Evolutionary conservation across 2,329 filamentous ascomycete genomes (phyloP), one percentile per base, ranked within the genome.

Genomic region (Podosphaera xanthii): DNA sequence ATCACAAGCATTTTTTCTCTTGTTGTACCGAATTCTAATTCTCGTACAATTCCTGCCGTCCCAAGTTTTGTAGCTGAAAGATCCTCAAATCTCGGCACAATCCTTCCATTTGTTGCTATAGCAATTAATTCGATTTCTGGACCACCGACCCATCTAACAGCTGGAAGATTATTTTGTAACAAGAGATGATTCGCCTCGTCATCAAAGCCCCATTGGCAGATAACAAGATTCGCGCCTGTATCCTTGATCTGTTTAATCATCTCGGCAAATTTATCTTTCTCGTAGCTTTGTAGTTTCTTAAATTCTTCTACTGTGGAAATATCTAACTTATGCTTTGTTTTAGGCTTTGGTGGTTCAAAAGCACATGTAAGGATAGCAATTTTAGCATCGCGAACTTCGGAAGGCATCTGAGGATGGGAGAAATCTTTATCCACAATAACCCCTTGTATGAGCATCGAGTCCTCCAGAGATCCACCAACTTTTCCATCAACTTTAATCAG

Each of bases 341-440:
- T 98, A 65, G 92, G 92, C 79, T 98, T 98, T 57, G 92, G 92
- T 38, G 92, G 92, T 76, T 98, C 92, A 70, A 98, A 98, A 3
- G 92, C 89, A 72, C 92, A 98, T 58, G 92, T 98, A 61, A 98
- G 76, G 68, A 98, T 98, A 66, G 92, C 92, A 69, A 98, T 83
- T 77, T 96, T 97, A 69, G 92, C 94, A 73, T 98, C 89, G 67
- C 77, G 80, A 64, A 98, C 91, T 73, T 96, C 89, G 57, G 86
- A 87, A 9, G 92, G 92, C 92, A 98, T 98, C 75, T 98, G 92
- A 10, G 92, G 92, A 72, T 98, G 92, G 42, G 92, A 97, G 73
- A 98, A 98, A 75, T 98, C 94, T 77, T 98, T 98, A 80, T 98
- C 92, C 71, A 98, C 81, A 71, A 98, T 94, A 64, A 98, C 92